These are phyloP conservation scores for Globisporangium cederbergense DNA, from an alignment of 352 stramenopile species.

Conservation along the genomic window DNA sequence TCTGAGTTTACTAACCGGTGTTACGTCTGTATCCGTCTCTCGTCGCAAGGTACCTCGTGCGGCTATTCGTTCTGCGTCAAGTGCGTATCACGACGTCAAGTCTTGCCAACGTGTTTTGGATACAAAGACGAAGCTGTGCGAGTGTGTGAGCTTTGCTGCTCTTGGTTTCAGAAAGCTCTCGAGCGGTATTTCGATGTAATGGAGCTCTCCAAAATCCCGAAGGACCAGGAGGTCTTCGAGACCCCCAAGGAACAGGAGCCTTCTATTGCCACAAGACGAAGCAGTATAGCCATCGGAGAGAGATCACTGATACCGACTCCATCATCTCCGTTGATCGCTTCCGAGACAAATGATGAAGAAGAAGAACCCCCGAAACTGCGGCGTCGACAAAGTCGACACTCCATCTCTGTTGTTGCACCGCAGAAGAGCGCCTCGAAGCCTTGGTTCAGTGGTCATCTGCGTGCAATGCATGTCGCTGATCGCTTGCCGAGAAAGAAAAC, in stretches of 20 bases:
- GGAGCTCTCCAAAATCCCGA: conserved; percentile 28
- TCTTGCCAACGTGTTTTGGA: conserved; percentile 60
- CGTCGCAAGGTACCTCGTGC: conserved; percentile 27
- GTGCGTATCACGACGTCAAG: conserved; percentile 48
- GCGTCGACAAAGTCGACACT: conserved; percentile 19
- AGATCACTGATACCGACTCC: conserved; percentile 13
- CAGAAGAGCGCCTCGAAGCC: conserved; percentile 26
- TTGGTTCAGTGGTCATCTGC: conserved; percentile 72
- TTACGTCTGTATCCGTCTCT: neutral
- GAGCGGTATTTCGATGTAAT: conserved; percentile 66
- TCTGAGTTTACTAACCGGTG: conserved; percentile 7
- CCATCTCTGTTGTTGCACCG: conserved; percentile 21
- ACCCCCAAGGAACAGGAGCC: conserved; percentile 15
- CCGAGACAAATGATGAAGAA: conserved; percentile 21
- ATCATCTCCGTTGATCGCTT: conserved; percentile 20
- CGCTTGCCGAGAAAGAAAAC: conserved; percentile 55
- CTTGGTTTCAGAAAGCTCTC: conserved; percentile 68
- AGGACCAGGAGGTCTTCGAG: conserved; percentile 21
- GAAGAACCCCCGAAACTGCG: conserved; percentile 24
- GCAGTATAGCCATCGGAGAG: conserved; percentile 24
- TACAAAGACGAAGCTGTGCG: conserved; percentile 43
- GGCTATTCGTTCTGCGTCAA: conserved; percentile 65
- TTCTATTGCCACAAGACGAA: conserved; percentile 14
- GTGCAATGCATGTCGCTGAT: conserved; percentile 68
- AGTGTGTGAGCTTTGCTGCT: conserved; percentile 52